Base-by-base conservation (phyloP, 2,329 filamentous ascomycete genomes). In the Basipetospora chlamydospora region DNA sequence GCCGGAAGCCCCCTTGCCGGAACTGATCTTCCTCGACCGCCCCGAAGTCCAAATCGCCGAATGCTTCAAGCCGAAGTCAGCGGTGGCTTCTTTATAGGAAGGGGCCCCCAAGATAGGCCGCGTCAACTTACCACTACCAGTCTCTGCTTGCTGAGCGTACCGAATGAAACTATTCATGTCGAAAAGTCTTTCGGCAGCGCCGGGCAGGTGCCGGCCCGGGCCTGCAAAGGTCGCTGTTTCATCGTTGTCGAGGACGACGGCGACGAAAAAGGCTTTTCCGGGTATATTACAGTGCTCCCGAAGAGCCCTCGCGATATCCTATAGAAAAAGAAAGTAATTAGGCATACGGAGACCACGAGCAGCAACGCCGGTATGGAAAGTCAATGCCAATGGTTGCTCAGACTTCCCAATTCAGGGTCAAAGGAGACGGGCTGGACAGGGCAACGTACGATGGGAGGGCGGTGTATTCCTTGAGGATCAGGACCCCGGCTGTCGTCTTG, bases 281-380 rank as follows among this genome's bases (percentile, higher is more conserved):
- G 64, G 59, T 31, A 74, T 67, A 26, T 61, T 59, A 43, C 68
- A 73, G 28, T 67, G 57, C 33, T 68, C 61, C 12, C 63, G 57
- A 9, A 75, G 52, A 18, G 64, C 67, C 41, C 63, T 59, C 23
- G 63, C 61, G 23, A 74, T 68, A 46, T 65, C 54, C 65, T 70
- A 40, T 17, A 22, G n/a, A n/a, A n/a, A n/a, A n/a, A n/a, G n/a
- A n/a, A n/a, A n/a, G n/a, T n/a, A n/a, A n/a, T n/a, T n/a, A n/a
- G n/a, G n/a, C n/a, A n/a, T n/a, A n/a, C n/a, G n/a, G n/a, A n/a
- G n/a, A n/a, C n/a, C n/a, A n/a, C 10, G 20, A 34, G 32, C 4
- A 18, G 30, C 3, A 32, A 6, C 12, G 30, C 8, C 12, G 12
- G 26, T 13, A 21, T 21, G 9, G 33, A 12, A 17, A 35, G 18